These are phyloP conservation scores for Plasmopara muralis DNA, from an alignment of 352 stramenopile genomes.

Conservation along the genomic window DNA sequence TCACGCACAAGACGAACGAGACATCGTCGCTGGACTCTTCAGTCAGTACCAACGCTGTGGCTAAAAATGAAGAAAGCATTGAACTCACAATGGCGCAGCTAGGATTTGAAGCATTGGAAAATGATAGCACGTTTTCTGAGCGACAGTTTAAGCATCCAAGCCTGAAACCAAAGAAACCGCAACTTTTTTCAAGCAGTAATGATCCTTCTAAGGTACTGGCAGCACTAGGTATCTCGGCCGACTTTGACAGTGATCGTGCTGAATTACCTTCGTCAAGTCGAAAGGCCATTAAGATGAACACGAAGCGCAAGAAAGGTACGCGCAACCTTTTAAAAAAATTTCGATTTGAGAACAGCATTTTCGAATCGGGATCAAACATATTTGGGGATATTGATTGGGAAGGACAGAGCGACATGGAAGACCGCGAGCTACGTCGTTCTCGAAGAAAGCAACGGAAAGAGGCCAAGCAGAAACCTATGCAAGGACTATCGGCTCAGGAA, in stretches of 20 bases:
- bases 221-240: constrained; percentile 24
- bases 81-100: constrained; percentile 42
- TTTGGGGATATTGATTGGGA: constrained; percentile 80
- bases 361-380: constrained; percentile 53
- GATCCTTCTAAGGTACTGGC: constrained; percentile 29
- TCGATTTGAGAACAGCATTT: constrained; percentile 84
- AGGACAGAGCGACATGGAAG: constrained; percentile 36
- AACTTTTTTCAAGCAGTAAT: constrained; percentile 26
- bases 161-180: constrained; percentile 34
- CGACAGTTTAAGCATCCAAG: constrained; percentile 35
- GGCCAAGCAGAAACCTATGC: constrained; percentile 32
- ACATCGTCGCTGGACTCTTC: constrained; percentile 15
- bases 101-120: constrained; percentile 29
- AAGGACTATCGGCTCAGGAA: constrained; percentile 44
- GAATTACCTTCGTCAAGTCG: constrained; percentile 16
- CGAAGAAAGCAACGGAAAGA: constrained; percentile 56
- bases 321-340: constrained; percentile 73
- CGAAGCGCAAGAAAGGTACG: constrained; percentile 68
- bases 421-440: constrained; percentile 55
- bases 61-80: constrained; percentile 20
- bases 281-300: constrained; percentile 56
- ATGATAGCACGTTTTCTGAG: constrained; percentile 20
- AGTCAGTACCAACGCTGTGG: constrained; percentile 20
- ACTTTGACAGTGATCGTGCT: constrained; percentile 12
- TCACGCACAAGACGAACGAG: constrained; percentile 5